Conservation (phyloP, 805 yeast genomes). For the Kuraishia hungarica region DNA sequence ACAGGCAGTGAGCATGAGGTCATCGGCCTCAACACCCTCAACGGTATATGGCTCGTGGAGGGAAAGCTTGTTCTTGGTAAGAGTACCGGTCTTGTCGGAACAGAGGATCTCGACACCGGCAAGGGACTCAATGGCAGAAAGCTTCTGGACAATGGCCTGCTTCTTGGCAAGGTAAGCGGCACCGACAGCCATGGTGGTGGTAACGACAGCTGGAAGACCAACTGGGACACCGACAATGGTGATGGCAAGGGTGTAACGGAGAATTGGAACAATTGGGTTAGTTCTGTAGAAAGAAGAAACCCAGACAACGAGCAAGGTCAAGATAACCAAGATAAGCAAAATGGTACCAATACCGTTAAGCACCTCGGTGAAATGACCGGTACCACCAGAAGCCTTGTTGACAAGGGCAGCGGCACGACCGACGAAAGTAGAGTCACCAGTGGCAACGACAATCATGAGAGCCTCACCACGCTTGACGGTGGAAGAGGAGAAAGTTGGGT, state of each 20-base stretch:
- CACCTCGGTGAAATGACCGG: conserved; percentile 96
- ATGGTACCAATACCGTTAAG: conserved; percentile 96
- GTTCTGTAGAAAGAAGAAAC: conserved; percentile 91
- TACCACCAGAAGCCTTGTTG: conserved; percentile 86
- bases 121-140: conserved; percentile 92
- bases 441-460: conserved; percentile 87
- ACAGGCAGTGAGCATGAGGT: conserved; percentile 95
- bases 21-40: conserved; percentile 94
- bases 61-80: conserved; percentile 94
- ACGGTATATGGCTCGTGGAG: conserved; percentile 97
- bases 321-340: conserved; percentile 78
- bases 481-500: conserved; percentile 83
- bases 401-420: conserved; percentile 98
- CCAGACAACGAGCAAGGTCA: conserved; percentile 87
- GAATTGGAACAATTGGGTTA: conserved; percentile 74
- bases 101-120: conserved; percentile 98
- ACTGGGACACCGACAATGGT: conserved; percentile 98
- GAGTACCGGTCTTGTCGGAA: conserved; percentile 97
- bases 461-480: conserved; percentile 95
- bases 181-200: conserved; percentile 99
- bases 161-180: conserved; percentile 97
- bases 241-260: conserved; percentile 89
- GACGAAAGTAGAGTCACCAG: conserved; percentile 92
- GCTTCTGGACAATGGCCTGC: conserved; percentile 94
- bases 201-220: conserved; percentile 97